phyloP scores from a whole-genome alignment of 306 rosid genomes.

The Casuarina glauca region DNA sequence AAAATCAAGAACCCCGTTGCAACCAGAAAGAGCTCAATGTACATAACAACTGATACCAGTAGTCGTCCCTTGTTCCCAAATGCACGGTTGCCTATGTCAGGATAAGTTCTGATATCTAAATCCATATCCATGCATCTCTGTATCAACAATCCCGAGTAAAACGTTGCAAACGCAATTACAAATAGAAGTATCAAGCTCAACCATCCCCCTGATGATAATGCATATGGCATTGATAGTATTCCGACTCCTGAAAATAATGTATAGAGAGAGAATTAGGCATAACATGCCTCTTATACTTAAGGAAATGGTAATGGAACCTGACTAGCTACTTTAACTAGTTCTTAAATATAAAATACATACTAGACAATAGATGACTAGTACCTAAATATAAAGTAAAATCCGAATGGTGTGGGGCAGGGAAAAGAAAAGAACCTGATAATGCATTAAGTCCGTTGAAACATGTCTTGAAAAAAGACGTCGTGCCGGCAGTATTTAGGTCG shows the following conservation, averaged over 20 bases:
- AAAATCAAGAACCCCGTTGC: too few relatives aligned
- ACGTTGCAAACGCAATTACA: slow-evolving; percentile 28
- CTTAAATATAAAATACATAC: too few relatives aligned
- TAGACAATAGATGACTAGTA: too few relatives aligned
- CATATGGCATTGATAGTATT: too few relatives aligned
- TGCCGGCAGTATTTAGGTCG: background rate
- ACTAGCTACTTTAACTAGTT: too few relatives aligned
- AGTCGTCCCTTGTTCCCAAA: slow-evolving; percentile 40
- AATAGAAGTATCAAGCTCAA: slow-evolving; percentile 45
- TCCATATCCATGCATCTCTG: slow-evolving; percentile 52
- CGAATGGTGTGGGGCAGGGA: background rate
- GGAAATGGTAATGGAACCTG: too few relatives aligned
- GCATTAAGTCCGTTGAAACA: slow-evolving; percentile 29
- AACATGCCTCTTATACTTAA: too few relatives aligned
- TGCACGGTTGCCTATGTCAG: slow-evolving; percentile 50
- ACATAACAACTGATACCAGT: slow-evolving; percentile 33
- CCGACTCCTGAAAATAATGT: background rate
- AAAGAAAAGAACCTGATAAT: slow-evolving; percentile 19
- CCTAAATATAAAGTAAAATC: background rate
- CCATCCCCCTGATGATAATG: slow-evolving; percentile 10
- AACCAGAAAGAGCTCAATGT: too few relatives aligned
- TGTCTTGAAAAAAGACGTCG: background rate
- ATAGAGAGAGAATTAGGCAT: too few relatives aligned
- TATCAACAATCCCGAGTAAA: slow-evolving; percentile 9
- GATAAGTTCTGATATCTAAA: slow-evolving; percentile 41